A percentile compares a stretch with the other conserved stretches of the same genome.
phyloP scores from a whole-genome alignment of 2,329 filamentous ascomycete genomes.

The Colletotrichum liriopes region DNA sequence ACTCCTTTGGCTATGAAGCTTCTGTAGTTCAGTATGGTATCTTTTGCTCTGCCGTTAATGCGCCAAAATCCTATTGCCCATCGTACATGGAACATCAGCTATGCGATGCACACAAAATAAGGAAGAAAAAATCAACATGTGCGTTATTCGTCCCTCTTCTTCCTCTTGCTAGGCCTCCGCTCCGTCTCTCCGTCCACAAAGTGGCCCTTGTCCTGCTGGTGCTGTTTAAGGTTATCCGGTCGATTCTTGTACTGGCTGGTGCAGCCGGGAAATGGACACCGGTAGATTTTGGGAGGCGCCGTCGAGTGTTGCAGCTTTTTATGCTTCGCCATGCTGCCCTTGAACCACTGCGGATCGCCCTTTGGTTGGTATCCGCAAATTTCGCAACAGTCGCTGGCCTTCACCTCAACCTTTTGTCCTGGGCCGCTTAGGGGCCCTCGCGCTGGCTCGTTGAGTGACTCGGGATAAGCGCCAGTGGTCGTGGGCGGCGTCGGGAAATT shows the following conservation, averaged over 20 bases:
- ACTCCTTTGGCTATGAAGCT: not conserved
- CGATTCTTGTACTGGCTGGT: conserved; percentile 70
- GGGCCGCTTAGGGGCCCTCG: conserved; percentile 23
- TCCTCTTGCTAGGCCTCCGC: conserved; percentile 63
- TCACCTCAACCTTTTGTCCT: conserved; percentile 57
- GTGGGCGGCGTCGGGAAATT: not conserved
- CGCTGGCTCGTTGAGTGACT: conserved; percentile 1
- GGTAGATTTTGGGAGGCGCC: conserved; percentile 65
- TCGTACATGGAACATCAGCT: not conserved
- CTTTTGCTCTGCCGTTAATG: not conserved
- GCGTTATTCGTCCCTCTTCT: conserved; percentile 54
- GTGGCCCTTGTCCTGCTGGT: conserved; percentile 70
- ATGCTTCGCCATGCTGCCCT: conserved; percentile 72
- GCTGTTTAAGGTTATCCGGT: conserved; percentile 69
- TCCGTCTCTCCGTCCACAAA: conserved; percentile 61
- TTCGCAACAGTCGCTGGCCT: conserved; percentile 64
- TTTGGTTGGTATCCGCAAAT: conserved; percentile 70
- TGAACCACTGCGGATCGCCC: conserved; percentile 72
- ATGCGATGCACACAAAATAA: not conserved
- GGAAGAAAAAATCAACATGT: conserved; percentile 15
- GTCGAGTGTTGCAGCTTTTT: conserved; percentile 68
- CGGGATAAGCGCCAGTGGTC: not conserved
- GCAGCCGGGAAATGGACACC: conserved; percentile 68
- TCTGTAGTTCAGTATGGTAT: conserved; percentile 1
- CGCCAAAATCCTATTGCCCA: not conserved